phyloP scores from a whole-genome alignment of 768 basidiomycete genomes.

The Xerocomus potaroensis region DNA sequence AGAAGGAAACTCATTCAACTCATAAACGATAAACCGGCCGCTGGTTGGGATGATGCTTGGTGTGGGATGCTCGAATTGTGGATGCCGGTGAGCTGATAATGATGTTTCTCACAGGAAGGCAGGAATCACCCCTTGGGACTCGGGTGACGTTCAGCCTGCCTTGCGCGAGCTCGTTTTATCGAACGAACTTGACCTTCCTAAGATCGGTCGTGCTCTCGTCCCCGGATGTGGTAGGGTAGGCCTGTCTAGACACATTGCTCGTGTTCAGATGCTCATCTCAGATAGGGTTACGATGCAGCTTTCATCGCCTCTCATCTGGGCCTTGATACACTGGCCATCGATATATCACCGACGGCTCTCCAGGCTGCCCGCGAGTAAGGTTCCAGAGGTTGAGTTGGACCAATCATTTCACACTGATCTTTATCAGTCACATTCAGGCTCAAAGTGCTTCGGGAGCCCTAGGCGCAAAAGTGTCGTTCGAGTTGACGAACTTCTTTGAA shows the following conservation, averaged over 20 bases:
- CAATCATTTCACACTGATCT: neutral
- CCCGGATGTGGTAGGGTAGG: slow-evolving; percentile 54
- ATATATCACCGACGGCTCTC: slow-evolving; percentile 16
- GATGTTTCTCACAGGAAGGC: slow-evolving; percentile 37
- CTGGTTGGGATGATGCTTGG: slow-evolving; percentile 23
- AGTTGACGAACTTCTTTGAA: slow-evolving; percentile 18
- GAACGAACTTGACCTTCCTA: slow-evolving; percentile 41
- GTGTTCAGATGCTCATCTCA: neutral
- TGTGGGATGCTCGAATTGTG: neutral
- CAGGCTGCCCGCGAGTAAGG: slow-evolving; percentile 19
- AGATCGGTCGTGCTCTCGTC: slow-evolving; percentile 41
- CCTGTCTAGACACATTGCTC: neutral
- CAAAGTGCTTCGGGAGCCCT: neutral
- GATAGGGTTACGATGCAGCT: slow-evolving; percentile 18
- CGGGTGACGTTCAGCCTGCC: slow-evolving; percentile 50
- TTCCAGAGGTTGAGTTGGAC: neutral
- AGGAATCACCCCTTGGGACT: slow-evolving; percentile 62
- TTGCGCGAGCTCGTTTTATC: slow-evolving; percentile 49
- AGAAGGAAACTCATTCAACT: slow-evolving; percentile 10
- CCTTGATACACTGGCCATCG: slow-evolving; percentile 17
- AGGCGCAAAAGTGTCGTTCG: slow-evolving; percentile 12
- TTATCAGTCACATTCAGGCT: slow-evolving; percentile 2
- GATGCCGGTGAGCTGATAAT: neutral
- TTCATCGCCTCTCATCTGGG: slow-evolving; percentile 15
- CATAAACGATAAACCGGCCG: slow-evolving; percentile 9